Conservation (phyloP, 129 eudicot genomes). For the Pseudognaphalium luteoalbum region DNA sequence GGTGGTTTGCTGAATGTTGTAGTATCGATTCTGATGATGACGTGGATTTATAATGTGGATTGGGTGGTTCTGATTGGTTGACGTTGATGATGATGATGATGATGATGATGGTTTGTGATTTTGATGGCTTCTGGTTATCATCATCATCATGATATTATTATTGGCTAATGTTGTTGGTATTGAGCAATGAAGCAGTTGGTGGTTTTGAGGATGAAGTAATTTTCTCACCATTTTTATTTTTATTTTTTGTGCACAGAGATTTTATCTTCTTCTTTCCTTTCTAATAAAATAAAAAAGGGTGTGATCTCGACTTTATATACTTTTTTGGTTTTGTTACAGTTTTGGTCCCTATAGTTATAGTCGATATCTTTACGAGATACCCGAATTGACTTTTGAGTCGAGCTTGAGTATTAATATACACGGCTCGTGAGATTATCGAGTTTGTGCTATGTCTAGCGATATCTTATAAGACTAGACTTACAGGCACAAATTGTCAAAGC, state of each 20-base stretch:
- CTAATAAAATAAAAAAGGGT: too few species aligned
- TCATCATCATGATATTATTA: background rate
- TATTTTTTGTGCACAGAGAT: background rate
- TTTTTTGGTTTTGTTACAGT: background rate
- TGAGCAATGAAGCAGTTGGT: conserved; percentile 45
- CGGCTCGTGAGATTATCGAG: too few species aligned
- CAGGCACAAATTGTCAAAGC: too few species aligned
- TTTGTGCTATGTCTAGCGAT: too few species aligned
- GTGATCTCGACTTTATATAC: background rate
- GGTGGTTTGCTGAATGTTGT: conserved; percentile 25
- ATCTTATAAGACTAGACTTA: too few species aligned
- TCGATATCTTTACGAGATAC: too few species aligned
- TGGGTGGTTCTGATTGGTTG: conserved; percentile 13
- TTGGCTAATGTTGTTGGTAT: conserved; percentile 32
- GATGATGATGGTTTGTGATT: background rate
- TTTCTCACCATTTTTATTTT: conserved; percentile 50
- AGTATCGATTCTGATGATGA: conserved; percentile 15
- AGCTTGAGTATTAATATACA: background rate
- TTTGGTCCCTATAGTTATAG: background rate
- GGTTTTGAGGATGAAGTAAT: conserved; percentile 61
- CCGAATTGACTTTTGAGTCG: background rate
- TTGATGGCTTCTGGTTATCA: background rate
- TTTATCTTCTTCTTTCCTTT: background rate
- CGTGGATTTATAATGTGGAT: conserved; percentile 30
- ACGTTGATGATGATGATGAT: too few species aligned